Conservation (phyloP, 257 asterid species). For the Primulina tabacum region DNA sequence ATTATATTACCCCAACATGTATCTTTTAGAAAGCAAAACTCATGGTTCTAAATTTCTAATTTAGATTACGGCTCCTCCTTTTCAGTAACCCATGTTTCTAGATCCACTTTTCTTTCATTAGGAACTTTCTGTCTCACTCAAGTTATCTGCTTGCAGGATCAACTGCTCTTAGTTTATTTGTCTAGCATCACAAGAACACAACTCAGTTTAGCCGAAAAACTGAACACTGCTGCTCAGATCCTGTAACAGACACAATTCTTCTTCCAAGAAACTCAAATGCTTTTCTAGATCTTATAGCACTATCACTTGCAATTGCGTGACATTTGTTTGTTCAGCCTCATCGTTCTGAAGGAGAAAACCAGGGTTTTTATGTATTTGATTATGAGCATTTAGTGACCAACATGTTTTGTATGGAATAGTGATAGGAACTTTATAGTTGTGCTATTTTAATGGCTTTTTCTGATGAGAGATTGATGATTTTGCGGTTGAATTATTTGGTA, state of each 20-base stretch:
- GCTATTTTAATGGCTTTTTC: too few species aligned
- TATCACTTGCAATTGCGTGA: constrained; percentile 6
- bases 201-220: constrained; percentile 80
- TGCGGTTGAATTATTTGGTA: neutral
- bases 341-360: neutral
- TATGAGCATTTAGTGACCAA: constrained; percentile 1
- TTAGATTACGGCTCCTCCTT: neutral
- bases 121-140: neutral
- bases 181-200: constrained; percentile 98
- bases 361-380: neutral
- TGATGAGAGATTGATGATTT: neutral
- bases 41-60: too few species aligned
- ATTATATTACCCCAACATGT: too few species aligned
- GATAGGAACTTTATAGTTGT: too few species aligned
- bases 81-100: neutral
- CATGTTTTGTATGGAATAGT: neutral
- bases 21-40: too few species aligned
- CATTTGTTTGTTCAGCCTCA: constrained; percentile 8
- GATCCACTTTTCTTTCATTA: neutral
- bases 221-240: constrained; percentile 94
- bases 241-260: constrained; percentile 32
- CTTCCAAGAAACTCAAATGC: neutral
- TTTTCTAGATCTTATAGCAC: neutral
- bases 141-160: constrained; percentile 53
- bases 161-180: constrained; percentile 70